phyloP scores from a whole-genome alignment of 768 basidiomycete species.

The Amanita molliuscula region DNA sequence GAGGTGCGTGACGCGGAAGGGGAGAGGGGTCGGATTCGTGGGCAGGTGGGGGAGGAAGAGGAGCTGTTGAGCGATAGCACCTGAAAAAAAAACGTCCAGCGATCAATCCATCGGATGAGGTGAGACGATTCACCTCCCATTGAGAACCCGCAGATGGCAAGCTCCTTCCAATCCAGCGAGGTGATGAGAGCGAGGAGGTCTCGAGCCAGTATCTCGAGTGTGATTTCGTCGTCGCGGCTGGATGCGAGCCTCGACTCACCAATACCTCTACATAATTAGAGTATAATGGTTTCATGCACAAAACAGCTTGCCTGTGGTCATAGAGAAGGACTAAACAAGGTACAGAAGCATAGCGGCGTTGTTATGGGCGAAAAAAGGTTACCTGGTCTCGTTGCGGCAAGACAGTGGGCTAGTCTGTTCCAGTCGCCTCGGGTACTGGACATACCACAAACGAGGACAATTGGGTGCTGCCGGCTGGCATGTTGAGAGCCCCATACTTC shows the following conservation, averaged over 20 bases:
- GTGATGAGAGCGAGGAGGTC: conserved; percentile 31
- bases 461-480: conserved; percentile 19
- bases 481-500: conserved; percentile 31
- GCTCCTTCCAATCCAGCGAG: conserved; percentile 27
- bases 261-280: conserved; percentile 26
- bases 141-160: conserved; percentile 38
- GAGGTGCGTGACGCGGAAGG: conserved; percentile 30
- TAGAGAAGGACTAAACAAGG: conserved; percentile 27
- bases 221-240: conserved; percentile 23
- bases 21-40: conserved; percentile 21
- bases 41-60: conserved; percentile 30
- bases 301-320: conserved; percentile 19
- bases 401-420: conserved; percentile 21
- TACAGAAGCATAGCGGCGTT: neutral
- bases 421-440: conserved; percentile 29
- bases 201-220: conserved; percentile 34
- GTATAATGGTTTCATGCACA: neutral
- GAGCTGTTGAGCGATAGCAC: conserved; percentile 32
- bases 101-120: neutral
- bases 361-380: neutral
- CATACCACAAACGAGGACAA: conserved; percentile 34
- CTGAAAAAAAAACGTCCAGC: conserved; percentile 12
- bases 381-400: conserved; percentile 31
- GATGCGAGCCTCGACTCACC: conserved; percentile 28
- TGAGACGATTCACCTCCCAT: conserved; percentile 32